Base-by-base conservation (phyloP, 768 basidiomycete species). In the Lactarius indigo region DNA sequence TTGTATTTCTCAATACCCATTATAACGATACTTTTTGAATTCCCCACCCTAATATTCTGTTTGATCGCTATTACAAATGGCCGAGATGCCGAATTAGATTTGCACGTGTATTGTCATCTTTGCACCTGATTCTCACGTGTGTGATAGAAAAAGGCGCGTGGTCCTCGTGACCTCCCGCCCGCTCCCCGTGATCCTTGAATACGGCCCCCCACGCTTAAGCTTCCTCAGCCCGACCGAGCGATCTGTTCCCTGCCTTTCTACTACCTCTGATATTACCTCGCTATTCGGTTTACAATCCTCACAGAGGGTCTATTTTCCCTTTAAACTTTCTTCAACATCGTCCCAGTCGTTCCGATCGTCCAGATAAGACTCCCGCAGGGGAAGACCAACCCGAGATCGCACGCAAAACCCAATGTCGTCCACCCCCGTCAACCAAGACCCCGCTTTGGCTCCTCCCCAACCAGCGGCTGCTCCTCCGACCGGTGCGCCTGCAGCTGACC, bases 111-210 rank as follows among this genome's bases (percentile, higher is more conserved):
- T 69, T 64, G 67, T 57, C 67, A 58, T 57, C 63, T 70, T 70
- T 70, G 69, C 69, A 70, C 69, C 61, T 69, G 69, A 69, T 70
- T 69, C 66, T 69, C 69, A 70, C 69, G 69, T 70, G 69, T 69
- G 52, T 61, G 61, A 61, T 62, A 64, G 68, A 68, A 70, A 69
- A 39, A 64, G 44, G 61, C 61, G 62, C 70, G 63, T 70, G 66
- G 39, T 28, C 69, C 69, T 57, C 69, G 70, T 70, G 69, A 70
- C 70, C 62, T 63, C 47, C 44, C 50, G 30, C 31, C 41, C 39
- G 31, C 44, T 23, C 62, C 67, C 64, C 70, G 70, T 70, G 70
- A 70, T 70, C 70, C 50, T 31, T 42, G 28, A 52, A 18, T 55
- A 60, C 59, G 57, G 47, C 50, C 20, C 47, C 57, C 33, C 18